Base-by-base conservation (phyloP, 2,329 filamentous ascomycete genomes). In the Pseudogymnoascus destructans region DNA sequence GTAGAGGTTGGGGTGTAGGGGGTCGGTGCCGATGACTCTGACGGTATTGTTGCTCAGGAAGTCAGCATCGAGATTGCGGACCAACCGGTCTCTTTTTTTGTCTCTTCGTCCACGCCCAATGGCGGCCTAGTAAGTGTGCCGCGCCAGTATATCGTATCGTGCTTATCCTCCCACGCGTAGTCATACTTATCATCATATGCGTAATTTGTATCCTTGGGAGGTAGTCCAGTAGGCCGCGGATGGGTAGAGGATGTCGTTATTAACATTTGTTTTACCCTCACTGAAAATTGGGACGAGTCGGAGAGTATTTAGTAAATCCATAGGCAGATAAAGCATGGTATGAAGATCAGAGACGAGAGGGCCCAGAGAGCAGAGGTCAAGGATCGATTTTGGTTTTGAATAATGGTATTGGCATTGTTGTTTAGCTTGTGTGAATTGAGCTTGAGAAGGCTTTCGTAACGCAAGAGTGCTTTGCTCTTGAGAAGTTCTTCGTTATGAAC, bases 241-340 rank as follows among this genome's bases (percentile, higher is more conserved):
- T 1, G 81, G 81, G 61, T 84, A 81, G 27, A 84, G 70, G 58
- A 85, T 82, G 64, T 85, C 81, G 63, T 79, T 83, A 66, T 84
- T 84, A 62, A 80, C 74, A 32, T 76, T 78, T 42, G 82, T 74
- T 66, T 85, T 85, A 64, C 77, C 83, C 61, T 82, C 81, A 55
- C 79, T 75, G 63, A 85, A 84, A 17, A 85, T 71, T 7, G 82
- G 81, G 10, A 84, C 71, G 11, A 84, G 71, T 58, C 79, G 76
- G 46, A 75, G 73, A 3, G 77, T 79, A 8, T 76, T 74, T 11
- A 75, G 71, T 56, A 81, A 69, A 49, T 73, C 77, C 42, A 77
- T 73, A 42, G 78, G 74, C 58, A 79, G 74, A 64, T 80, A 76
- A 49, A 85, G 74, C 62, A 80, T 78, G 3, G 80, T 79, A 62